A percentile compares a stretch with the other conserved stretches of the same genome.
Conservation (phyloP, 345 rosid species). For the Aurinia saxatilis region DNA sequence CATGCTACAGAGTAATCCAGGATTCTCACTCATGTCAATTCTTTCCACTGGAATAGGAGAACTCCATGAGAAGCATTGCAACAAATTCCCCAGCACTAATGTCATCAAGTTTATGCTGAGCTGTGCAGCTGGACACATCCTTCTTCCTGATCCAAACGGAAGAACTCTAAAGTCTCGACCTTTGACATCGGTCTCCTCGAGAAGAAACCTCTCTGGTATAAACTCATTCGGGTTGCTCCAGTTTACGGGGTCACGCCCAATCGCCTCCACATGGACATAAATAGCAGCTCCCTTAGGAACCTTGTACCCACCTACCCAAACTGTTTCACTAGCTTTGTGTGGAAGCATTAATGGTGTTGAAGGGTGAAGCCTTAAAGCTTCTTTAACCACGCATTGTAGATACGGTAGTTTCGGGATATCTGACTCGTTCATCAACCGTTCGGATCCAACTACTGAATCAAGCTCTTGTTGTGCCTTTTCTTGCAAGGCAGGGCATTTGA, state of each 20-base stretch:
- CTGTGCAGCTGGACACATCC: conserved; percentile 44
- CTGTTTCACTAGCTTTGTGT: conserved; percentile 31
- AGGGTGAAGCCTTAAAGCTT: conserved; percentile 39
- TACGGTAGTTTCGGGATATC: conserved; percentile 34
- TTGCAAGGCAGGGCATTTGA: conserved; percentile 22
- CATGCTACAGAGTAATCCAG: conserved; percentile 36
- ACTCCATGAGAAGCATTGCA: conserved; percentile 41
- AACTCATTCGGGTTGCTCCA: conserved; percentile 38
- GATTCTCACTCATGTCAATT: conserved; percentile 28
- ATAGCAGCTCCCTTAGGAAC: conserved; percentile 32
- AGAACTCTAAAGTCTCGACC: conserved; percentile 42
- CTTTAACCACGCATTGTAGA: conserved; percentile 33
- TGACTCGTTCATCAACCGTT: conserved; percentile 31
- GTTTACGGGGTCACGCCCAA: conserved; percentile 26
- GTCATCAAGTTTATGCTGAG: conserved; percentile 37
- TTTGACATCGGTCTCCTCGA: conserved; percentile 33
- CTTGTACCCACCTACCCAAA: conserved; percentile 36
- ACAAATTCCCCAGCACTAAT: conserved; percentile 35
- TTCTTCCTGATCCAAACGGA: conserved; percentile 44
- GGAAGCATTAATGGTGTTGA: conserved; percentile 49
- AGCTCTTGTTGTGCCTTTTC: conserved; percentile 28
- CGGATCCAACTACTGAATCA: conserved; percentile 32
- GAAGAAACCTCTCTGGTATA: conserved; percentile 34
- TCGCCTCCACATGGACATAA: conserved; percentile 35
- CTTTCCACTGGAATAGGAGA: conserved; percentile 14